Base-by-base conservation (phyloP, 257 asterid genomes). In the Marsdenia floribunda region DNA sequence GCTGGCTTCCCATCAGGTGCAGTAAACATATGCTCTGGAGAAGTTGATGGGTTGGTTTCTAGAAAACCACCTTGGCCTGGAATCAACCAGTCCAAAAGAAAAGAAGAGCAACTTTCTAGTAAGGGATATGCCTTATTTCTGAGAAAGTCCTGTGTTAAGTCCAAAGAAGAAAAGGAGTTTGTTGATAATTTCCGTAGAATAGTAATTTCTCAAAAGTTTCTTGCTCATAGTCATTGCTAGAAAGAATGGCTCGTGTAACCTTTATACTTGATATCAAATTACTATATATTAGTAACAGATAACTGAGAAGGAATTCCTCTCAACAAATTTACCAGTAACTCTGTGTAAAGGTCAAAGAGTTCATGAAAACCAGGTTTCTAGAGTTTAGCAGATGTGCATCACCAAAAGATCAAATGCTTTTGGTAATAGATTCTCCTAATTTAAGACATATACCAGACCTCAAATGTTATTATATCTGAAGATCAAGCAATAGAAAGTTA, bases 11-110 rank as follows among this genome's bases (percentile, higher is more conserved):
- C 96, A 83, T 88, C 86, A 16, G 90, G 93, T 75, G 95, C 91
- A 77, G 80, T 86, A 78, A 91, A 91, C 50, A 46, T 79, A 77
- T 91, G 97, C 80, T 90, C 97, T 0, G 95, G 97, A 22, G 95
- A 92, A 68, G 93, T 90, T 58, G 97, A 92, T 61, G 97, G 97
- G 76, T 92, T 92, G 29, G 97, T 92, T 76, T 85, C 93, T n/a
- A 88, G 86, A 80, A 68, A 80, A 55, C 85, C 86, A 37, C 55
- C 86, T n/a, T 77, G 87, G 54, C 93, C 88, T 80, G 89, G 90
- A 29, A 86, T 84, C 69, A 92, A 78, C 96, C 97, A 92, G 85
- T 88, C 96, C 75, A 92, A 70, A 61, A 90, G 82, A 82, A 90
- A 92, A 4, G 84, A 80, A 63, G 86, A 78, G 71, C 95, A 87